Base-by-base conservation (phyloP, 345 rosid species). In the Moringa oleifera region DNA sequence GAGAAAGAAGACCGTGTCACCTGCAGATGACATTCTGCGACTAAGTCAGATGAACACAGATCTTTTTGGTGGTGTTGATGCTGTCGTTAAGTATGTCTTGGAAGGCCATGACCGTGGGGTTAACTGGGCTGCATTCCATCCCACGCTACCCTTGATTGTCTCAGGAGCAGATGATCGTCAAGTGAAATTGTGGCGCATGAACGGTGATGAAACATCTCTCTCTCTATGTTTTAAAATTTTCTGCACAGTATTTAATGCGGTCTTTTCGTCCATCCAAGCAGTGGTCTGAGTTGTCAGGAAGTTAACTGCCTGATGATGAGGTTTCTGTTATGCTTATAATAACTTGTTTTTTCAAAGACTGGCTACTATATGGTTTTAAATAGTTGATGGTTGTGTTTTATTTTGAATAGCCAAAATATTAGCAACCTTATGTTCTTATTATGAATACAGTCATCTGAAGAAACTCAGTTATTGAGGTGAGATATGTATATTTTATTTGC, bases 101-200 rank as follows among this genome's bases (percentile, higher is more conserved):
- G 97, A 94, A 79, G 99, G 97, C 56, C 99, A 94, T 79, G 99
- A 90, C 51, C 81, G 97, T 70, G 99, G 99, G 20, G 99, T 94
- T 25, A 94, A 90, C 80, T 94, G 99, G 99, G 97, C 99, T 74
- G 73, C 97, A 51, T 94, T 94, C 73, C 99, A 94, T 65, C 99
- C 99, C 53, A 86, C 82, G 20, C 86, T 94, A 58, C 97, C 99
- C 61, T 76, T 94, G 65, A 90, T 94, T 36, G 99, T 94, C 71
- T 94, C 99, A 0, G 99, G 97, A 65, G 99, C 97, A 17, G 99
- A 94, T 82, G 99, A 94, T 64, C 96, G 95, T 31, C 95, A 94
- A 83, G 93, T 94, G 62, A 94, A 94, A 71, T 74, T 90, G 66
- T 94, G 99, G 99, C 92, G 99, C 59, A 90, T 88, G 95, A 94